phyloP scores from a whole-genome alignment of 495 filamentous ascomycete species.

The Penicillium samsonianum region DNA sequence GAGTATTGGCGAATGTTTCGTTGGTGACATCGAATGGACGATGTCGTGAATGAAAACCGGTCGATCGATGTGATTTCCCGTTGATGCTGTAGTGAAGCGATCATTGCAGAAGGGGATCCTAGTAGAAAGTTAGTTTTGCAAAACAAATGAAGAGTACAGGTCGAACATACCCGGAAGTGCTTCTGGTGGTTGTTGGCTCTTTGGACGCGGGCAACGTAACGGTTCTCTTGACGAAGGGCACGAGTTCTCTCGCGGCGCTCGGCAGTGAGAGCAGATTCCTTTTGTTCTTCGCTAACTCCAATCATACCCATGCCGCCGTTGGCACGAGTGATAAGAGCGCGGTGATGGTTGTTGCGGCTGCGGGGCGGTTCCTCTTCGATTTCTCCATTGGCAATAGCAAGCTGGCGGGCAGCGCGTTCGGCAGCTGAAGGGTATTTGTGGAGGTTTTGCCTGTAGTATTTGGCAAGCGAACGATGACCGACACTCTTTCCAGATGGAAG shows the following conservation, averaged over 20 bases:
- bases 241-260: conserved; percentile 69
- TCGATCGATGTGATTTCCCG: conserved; percentile 5
- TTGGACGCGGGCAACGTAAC: conserved; percentile 63
- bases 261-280: conserved; percentile 57
- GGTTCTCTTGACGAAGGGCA: conserved; percentile 58
- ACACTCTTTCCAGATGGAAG: conserved; percentile 89
- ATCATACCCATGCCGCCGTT: conserved; percentile 77
- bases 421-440: conserved; percentile 72
- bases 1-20: not conserved
- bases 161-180: conserved; percentile 65
- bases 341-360: conserved; percentile 47
- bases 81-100: conserved; percentile 7
- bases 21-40: conserved; percentile 3
- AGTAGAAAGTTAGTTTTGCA: conserved; percentile 22
- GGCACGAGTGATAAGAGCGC: conserved; percentile 63
- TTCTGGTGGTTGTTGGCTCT: conserved; percentile 70
- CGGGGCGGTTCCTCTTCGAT: conserved; percentile 45
- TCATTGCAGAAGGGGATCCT: conserved; percentile 52
- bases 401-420: conserved; percentile 54
- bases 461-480: conserved; percentile 81
- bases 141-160: not conserved
- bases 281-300: conserved; percentile 70
- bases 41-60: conserved; percentile 1
- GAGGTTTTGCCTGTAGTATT: conserved; percentile 91
- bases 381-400: conserved; percentile 51